A percentile compares a stretch with the other conserved stretches of the same genome.
phyloP scores from a whole-genome alignment of 2,329 filamentous ascomycete species.

The Diplodia intermedia region DNA sequence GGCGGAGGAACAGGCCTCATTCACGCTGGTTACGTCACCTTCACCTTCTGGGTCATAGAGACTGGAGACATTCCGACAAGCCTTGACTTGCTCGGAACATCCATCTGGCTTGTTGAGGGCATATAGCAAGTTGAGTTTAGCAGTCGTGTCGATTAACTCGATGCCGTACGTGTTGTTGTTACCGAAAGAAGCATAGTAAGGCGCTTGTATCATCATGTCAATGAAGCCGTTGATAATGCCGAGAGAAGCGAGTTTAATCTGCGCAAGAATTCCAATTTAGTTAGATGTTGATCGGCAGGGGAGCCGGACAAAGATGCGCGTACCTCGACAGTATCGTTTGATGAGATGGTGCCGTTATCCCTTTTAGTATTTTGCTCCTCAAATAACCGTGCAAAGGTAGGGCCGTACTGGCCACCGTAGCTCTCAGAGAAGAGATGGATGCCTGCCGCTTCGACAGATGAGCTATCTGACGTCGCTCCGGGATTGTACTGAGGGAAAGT shows the following conservation, averaged over 20 bases:
- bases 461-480: slow-evolving; percentile 49
- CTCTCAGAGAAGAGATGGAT: slow-evolving; percentile 73
- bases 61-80: slow-evolving; percentile 44
- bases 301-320: not conserved
- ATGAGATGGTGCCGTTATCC: slow-evolving; percentile 57
- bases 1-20: slow-evolving; percentile 41
- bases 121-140: slow-evolving; percentile 56
- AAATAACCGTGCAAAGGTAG: slow-evolving; percentile 65
- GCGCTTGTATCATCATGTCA: slow-evolving; percentile 67
- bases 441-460: slow-evolving; percentile 54
- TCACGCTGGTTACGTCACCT: slow-evolving; percentile 44
- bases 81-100: slow-evolving; percentile 56
- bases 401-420: slow-evolving; percentile 74
- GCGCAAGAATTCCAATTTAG: not conserved
- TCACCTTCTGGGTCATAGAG: slow-evolving; percentile 45
- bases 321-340: slow-evolving; percentile 57
- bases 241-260: slow-evolving; percentile 67
- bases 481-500: slow-evolving; percentile 66
- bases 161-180: slow-evolving; percentile 72
- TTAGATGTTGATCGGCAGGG: not conserved
- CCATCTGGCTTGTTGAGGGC: slow-evolving; percentile 58
- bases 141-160: slow-evolving; percentile 60
- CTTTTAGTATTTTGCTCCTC: slow-evolving; percentile 68
- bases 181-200: slow-evolving; percentile 64
- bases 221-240: slow-evolving; percentile 76